Percentiles rank a stretch among this genome's conserved stretches.
Evolutionary conservation across 805 yeast species (phyloP).

Genomic region (Clavispora phyllophila): DNA sequence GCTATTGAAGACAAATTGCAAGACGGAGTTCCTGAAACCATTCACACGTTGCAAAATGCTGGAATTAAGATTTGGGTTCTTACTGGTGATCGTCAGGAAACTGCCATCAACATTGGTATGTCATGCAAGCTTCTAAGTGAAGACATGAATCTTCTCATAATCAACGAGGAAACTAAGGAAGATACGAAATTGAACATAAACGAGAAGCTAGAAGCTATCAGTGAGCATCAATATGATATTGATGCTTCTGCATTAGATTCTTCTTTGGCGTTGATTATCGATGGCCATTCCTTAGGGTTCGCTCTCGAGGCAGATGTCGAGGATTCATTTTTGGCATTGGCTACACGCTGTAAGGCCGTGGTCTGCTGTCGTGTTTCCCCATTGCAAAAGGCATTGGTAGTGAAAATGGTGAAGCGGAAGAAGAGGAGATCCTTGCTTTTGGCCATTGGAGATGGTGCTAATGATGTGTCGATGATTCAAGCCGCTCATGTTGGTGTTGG

Average conservation of each 20-base stretch:
- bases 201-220: slow-evolving; percentile 72
- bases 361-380: slow-evolving; percentile 98
- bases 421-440: slow-evolving; percentile 64
- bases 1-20: slow-evolving; percentile 97
- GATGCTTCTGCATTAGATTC: slow-evolving; percentile 56
- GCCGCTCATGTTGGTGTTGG: slow-evolving; percentile 99
- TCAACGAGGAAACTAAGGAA: slow-evolving; percentile 78
- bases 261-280: slow-evolving; percentile 84
- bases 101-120: slow-evolving; percentile 98
- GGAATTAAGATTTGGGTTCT: slow-evolving; percentile 97
- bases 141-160: slow-evolving; percentile 88
- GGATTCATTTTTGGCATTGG: slow-evolving; percentile 71
- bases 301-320: slow-evolving; percentile 83
- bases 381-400: slow-evolving; percentile 92
- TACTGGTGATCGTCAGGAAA: slow-evolving; percentile 98
- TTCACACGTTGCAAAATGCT: slow-evolving; percentile 90
- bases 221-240: slow-evolving; percentile 57
- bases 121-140: slow-evolving; percentile 90
- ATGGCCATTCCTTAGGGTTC: slow-evolving; percentile 83
- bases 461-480: slow-evolving; percentile 98
- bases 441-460: slow-evolving; percentile 99
- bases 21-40: slow-evolving; percentile 98
- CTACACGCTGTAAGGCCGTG: slow-evolving; percentile 87
- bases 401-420: slow-evolving; percentile 84
- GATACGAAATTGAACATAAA: slow-evolving; percentile 70